Evolutionary conservation across 2,329 filamentous ascomycete species (phyloP).

Genomic region (Exophiala mesophila): DNA sequence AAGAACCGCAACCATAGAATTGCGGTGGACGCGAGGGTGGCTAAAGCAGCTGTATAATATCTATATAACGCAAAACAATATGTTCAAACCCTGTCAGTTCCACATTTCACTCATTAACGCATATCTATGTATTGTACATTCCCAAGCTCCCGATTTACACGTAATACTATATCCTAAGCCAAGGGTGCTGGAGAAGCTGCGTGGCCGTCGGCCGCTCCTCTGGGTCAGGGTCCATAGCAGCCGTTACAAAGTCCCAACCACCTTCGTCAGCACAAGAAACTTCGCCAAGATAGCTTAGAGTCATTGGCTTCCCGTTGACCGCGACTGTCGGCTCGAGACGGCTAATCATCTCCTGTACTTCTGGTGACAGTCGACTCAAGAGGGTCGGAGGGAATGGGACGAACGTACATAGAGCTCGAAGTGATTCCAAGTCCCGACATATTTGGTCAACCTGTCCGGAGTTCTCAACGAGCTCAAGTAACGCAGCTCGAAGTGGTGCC

Average conservation of each 20-base stretch:
- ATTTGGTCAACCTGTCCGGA: not conserved
- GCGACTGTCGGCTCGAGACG: not conserved
- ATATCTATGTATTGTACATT: too few species aligned
- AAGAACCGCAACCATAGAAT: constrained; percentile 77
- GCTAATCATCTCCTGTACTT: not conserved
- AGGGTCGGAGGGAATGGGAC: not conserved
- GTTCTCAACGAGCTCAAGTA: not conserved
- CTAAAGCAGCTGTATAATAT: constrained; percentile 24
- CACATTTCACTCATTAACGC: not conserved
- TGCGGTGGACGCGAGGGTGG: constrained; percentile 55
- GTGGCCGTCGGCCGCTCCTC: constrained; percentile 3
- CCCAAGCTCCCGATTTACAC: not conserved
- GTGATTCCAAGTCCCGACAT: not conserved
- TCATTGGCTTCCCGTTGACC: not conserved
- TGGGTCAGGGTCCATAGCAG: constrained; percentile 6
- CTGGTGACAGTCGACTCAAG: not conserved
- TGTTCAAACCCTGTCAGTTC: constrained; percentile 30
- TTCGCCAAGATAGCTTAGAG: not conserved
- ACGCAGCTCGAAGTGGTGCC: not conserved
- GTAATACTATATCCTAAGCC: constrained; percentile 2
- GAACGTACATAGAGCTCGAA: not conserved
- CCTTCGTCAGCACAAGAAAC: not conserved
- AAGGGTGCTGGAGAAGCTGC: constrained; percentile 5
- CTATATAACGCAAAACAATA: too few species aligned
- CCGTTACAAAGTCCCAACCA: constrained; percentile 6